Evolutionary conservation across 768 basidiomycete species (phyloP).

Genomic region (Tulasnella sp.): DNA sequence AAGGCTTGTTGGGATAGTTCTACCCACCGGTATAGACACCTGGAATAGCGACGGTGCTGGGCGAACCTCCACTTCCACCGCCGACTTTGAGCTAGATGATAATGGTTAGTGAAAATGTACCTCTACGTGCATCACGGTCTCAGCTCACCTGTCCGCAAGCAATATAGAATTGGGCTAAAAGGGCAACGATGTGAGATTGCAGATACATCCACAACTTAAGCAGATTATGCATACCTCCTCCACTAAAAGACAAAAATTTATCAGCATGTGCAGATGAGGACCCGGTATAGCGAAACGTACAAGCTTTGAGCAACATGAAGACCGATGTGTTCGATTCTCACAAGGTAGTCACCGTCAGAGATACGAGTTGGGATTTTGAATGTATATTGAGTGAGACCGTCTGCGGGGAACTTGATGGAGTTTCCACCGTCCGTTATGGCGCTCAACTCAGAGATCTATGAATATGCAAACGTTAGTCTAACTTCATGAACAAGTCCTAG

Average conservation of each 20-base stretch:
- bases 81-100: conserved; percentile 1
- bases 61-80: background rate
- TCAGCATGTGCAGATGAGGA: no score
- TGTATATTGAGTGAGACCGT: background rate
- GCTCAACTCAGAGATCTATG: background rate
- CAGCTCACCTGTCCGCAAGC: conserved; percentile 5
- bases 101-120: no score
- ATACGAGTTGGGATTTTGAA: background rate
- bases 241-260: no score
- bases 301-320: background rate
- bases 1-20: no score
- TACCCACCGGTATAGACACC: conserved; percentile 2
- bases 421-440: conserved; percentile 1
- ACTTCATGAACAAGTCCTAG: no score
- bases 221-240: background rate
- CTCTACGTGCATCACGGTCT: no score
- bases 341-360: conserved; percentile 3
- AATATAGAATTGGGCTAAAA: background rate
- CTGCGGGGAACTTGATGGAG: conserved; percentile 2
- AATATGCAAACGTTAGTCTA: no score
- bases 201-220: background rate
- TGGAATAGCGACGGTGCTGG: background rate
- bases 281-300: background rate
- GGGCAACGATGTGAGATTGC: no score
- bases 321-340: conserved; percentile 9